These are phyloP conservation scores for Leccinum disarticulatum DNA, from an alignment of 768 basidiomycete species.

Conservation along the genomic window DNA sequence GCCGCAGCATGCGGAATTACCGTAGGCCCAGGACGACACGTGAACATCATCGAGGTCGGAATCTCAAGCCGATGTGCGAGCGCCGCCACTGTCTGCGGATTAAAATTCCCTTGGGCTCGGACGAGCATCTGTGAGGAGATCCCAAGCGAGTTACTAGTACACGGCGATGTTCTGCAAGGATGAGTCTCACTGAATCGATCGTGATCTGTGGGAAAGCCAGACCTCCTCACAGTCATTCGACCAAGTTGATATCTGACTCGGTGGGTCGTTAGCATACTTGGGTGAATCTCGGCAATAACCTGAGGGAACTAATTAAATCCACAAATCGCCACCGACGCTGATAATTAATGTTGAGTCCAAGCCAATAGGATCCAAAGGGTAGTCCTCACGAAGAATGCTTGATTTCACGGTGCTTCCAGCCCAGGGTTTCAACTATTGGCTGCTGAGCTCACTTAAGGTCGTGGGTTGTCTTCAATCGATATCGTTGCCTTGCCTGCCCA, in stretches of 20 bases:
- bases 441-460: conserved; percentile 37
- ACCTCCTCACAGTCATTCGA: conserved; percentile 61
- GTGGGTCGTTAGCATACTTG: conserved; percentile 61
- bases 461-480: conserved; percentile 25
- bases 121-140: conserved; percentile 42
- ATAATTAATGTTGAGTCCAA: conserved; percentile 18
- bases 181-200: too few relatives aligned
- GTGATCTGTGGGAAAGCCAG: conserved; percentile 32
- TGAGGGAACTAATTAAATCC: conserved; percentile 41
- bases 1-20: conserved; percentile 39
- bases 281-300: conserved; percentile 18
- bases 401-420: conserved; percentile 37
- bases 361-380: conserved; percentile 35
- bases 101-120: conserved; percentile 36
- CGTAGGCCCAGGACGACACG: conserved; percentile 52
- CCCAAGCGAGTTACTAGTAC: not conserved
- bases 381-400: conserved; percentile 45
- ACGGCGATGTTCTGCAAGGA: too few relatives aligned
- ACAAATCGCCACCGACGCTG: conserved; percentile 64
- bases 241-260: conserved; percentile 53
- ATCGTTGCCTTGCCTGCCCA: conserved; percentile 33
- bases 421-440: conserved; percentile 41
- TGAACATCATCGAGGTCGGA: conserved; percentile 61
- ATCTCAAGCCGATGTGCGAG: conserved; percentile 50
- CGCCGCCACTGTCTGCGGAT: conserved; percentile 44